These are phyloP conservation scores for Aurinia saxatilis DNA, from an alignment of 345 rosid species.

Conservation along the genomic window DNA sequence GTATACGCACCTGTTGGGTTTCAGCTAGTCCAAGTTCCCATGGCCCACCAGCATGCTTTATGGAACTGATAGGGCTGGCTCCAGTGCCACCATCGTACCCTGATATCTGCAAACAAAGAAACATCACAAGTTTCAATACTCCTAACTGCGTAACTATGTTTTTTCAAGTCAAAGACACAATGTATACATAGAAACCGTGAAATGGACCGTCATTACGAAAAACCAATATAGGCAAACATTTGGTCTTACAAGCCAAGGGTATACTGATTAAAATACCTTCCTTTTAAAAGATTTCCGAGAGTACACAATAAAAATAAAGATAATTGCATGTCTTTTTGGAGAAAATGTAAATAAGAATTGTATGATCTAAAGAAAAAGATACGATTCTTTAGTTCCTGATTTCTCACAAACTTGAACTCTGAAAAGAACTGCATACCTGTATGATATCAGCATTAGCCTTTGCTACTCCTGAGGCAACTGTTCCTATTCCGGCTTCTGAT, in stretches of 20 bases:
- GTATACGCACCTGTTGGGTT: conserved; percentile 61
- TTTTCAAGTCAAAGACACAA: neutral
- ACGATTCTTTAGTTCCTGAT: neutral
- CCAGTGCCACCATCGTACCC: conserved; percentile 99
- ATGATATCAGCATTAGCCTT: conserved; percentile 97
- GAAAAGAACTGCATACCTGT: conserved; percentile 49
- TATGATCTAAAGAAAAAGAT: neutral
- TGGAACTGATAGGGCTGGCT: conserved; percentile 97
- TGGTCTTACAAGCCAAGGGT: neutral
- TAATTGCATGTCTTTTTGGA: conserved; percentile 10
- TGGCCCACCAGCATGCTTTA: conserved; percentile 99
- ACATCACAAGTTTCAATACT: neutral
- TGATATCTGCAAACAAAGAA: conserved; percentile 60
- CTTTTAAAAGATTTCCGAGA: neutral
- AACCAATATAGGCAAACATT: neutral
- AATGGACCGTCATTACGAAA: neutral
- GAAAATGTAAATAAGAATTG: neutral
- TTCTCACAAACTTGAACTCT: neutral
- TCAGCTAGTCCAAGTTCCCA: conserved; percentile 98
- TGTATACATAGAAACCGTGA: neutral
- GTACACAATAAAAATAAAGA: neutral
- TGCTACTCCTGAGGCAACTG: conserved; percentile 98
- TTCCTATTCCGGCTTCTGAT: conserved; percentile 97
- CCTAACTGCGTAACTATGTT: neutral
- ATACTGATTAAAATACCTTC: neutral